Conservation (phyloP, 2,329 filamentous ascomycete genomes). For the Seiridium unicorne region DNA sequence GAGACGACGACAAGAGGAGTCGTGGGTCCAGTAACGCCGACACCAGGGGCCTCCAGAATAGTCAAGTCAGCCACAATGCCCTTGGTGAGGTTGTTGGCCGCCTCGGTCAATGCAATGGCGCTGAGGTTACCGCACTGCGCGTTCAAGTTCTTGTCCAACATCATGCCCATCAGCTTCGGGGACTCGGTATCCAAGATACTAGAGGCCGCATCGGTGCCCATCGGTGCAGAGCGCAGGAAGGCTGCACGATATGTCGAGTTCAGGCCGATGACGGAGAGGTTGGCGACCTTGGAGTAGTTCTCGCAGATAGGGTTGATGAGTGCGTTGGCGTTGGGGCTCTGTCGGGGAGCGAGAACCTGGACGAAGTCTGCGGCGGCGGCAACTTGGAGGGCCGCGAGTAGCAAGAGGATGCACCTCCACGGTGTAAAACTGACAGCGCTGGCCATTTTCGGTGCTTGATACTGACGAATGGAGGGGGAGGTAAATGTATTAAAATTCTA, state of each 20-base stretch:
- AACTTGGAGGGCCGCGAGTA: background rate
- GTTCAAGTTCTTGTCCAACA: slow-evolving; percentile 38
- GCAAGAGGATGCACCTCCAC: background rate
- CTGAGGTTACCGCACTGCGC: slow-evolving; percentile 43
- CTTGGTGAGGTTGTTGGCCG: slow-evolving; percentile 40
- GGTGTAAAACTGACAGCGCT: background rate
- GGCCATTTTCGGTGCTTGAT: background rate
- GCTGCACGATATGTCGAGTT: slow-evolving; percentile 46
- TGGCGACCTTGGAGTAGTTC: slow-evolving; percentile 43
- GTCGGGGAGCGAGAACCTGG: background rate
- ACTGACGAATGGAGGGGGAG: background rate
- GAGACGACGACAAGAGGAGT: slow-evolving; percentile 18
- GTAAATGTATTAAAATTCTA: background rate
- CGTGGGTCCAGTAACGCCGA: slow-evolving; percentile 9
- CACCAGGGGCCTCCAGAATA: slow-evolving; percentile 27
- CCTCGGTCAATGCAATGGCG: slow-evolving; percentile 39
- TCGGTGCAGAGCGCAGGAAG: slow-evolving; percentile 38
- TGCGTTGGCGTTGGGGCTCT: slow-evolving; percentile 3
- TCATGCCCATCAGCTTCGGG: slow-evolving; percentile 34
- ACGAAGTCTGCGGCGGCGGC: background rate
- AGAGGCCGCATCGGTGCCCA: slow-evolving; percentile 36
- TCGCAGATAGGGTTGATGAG: slow-evolving; percentile 25
- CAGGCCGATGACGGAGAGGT: slow-evolving; percentile 42
- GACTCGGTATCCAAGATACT: slow-evolving; percentile 40
- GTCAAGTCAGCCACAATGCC: slow-evolving; percentile 35